Evolutionary conservation across 345 rosid genomes (phyloP).

Genomic region (Erucastrum elatum): DNA sequence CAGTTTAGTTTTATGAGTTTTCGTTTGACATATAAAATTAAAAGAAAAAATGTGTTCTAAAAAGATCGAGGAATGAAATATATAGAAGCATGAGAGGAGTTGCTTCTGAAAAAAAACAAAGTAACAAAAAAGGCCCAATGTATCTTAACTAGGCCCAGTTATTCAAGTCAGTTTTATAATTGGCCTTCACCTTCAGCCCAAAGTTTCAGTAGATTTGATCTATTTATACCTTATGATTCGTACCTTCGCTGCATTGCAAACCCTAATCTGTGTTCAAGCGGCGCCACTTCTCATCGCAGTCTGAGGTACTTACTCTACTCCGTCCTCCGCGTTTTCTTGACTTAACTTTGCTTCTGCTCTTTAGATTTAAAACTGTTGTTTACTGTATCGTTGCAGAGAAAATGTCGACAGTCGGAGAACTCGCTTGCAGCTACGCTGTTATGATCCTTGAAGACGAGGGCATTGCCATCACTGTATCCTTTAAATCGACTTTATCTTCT

Average conservation of each 20-base stretch:
- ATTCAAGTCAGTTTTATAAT: background rate
- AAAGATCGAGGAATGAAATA: too few species aligned
- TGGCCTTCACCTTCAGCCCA: background rate
- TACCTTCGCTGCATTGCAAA: background rate
- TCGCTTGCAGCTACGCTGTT: constrained; percentile 72
- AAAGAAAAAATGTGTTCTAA: too few species aligned
- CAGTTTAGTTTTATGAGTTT: too few species aligned
- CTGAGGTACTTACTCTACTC: constrained; percentile 4
- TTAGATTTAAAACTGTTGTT: background rate
- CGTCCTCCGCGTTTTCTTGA: background rate
- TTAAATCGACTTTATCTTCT: background rate
- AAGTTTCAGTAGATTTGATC: background rate
- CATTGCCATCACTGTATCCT: constrained; percentile 69
- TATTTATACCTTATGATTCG: background rate
- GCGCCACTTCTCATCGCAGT: constrained; percentile 19
- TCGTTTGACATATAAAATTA: too few species aligned
- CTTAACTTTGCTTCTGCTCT: background rate
- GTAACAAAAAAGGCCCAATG: too few species aligned
- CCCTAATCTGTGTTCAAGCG: constrained; percentile 13
- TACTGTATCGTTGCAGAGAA: constrained; percentile 16
- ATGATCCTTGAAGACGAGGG: constrained; percentile 73
- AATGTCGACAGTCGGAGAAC: constrained; percentile 63
- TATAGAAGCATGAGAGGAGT: too few species aligned
- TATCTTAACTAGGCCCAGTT: too few species aligned
- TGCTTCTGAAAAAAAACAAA: too few species aligned